Evolutionary conservation across 2,329 filamentous ascomycete species (phyloP), one percentile per base, ranked within the genome.

Genomic region (Cercospora citrullina): DNA sequence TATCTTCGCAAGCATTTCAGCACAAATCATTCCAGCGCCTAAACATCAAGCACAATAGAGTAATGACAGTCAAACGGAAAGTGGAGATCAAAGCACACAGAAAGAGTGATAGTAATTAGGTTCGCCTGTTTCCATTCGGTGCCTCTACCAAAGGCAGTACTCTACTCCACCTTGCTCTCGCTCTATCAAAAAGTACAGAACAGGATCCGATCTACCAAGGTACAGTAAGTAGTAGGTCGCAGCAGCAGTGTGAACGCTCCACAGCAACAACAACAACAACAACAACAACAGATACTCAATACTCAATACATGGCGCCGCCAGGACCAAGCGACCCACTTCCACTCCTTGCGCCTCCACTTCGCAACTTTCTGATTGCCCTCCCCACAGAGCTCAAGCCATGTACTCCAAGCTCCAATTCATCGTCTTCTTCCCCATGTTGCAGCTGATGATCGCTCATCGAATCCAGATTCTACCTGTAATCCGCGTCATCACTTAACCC

Each of bases 391-490:
- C 45, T 23, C n/a, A 51, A 23, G 9, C 18, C 45, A 2, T 51
- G 45, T 23, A 51, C 18, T 23, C 12, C 45, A 12, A 51, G 45
- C 45, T 51, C 45, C 18, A 51, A 21, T 16, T 51, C 45, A 23
- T 51, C 45, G 12, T 51, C 45, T 21, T 51, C 45, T n/a, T 57
- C 23, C 23, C 18, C 51, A 21, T 12, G n/a, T 12, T 4, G 45
- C 45, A 51, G 18, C 28, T 18, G 28, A 57, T 57, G 53, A 57
- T 28, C 53, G 53, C 53, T 28, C 53, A 57, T 57, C 53, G 61
- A 64, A 31, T 58, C 61, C 61, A 57, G 51, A 57, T 57, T 51
- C 66, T 68, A 68, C 60, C 66, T 62, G 63, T 63, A 68, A 33
- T 68, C 66, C 30, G 57, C 51, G 5, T 63, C 66, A 57, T 65